Evolutionary conservation across 2,329 filamentous ascomycete genomes (phyloP).

Genomic region (Epichloe gansuensis): DNA sequence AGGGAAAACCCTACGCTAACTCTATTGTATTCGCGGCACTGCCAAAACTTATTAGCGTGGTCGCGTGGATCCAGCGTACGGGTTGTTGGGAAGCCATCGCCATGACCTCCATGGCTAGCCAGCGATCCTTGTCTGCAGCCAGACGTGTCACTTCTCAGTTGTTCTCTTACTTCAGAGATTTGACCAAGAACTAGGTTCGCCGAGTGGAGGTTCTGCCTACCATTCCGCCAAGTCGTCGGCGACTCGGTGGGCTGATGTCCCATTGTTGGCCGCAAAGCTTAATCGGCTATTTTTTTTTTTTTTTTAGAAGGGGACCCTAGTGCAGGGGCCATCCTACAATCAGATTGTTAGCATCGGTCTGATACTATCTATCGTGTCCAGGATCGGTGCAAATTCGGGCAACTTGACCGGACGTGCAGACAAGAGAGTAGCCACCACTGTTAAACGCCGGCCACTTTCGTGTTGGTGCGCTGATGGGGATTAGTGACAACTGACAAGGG

Average conservation of each 20-base stretch:
- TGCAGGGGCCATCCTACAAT: not conserved
- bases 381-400: no score
- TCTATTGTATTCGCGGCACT: not conserved
- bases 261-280: not conserved
- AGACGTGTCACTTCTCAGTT: no score
- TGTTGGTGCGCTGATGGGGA: no score
- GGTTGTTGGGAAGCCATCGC: no score
- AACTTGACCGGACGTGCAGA: no score
- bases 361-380: not conserved
- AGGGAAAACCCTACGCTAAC: not conserved
- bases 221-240: not conserved
- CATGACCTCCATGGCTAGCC: no score
- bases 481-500: no score
- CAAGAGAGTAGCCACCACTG: no score
- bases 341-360: not conserved
- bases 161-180: no score
- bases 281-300: not conserved
- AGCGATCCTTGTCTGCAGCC: no score
- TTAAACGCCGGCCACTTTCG: no score
- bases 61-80: not conserved
- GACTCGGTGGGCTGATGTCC: not conserved
- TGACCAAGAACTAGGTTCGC: not conserved
- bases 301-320: not conserved
- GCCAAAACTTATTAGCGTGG: not conserved
- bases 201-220: not conserved